Conservation (phyloP, 1,284 basidiomycete species). For the Stygiomarasmius scandens region DNA sequence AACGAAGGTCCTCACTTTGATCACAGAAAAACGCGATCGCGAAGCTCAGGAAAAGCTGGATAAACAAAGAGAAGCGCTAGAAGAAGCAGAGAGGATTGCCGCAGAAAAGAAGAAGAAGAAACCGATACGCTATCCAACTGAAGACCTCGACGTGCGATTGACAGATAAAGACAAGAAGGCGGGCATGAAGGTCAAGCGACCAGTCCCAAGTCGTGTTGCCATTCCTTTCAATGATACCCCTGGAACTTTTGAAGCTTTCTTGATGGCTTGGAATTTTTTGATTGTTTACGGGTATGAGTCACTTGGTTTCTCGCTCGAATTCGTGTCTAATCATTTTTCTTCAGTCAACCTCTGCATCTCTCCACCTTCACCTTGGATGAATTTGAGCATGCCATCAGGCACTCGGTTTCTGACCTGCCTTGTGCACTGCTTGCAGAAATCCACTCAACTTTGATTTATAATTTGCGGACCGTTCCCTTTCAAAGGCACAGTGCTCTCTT, state of each 20-base stretch:
- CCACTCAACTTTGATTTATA: slow-evolving; percentile 88
- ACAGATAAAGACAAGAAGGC: slow-evolving; percentile 79
- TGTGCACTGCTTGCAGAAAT: slow-evolving; percentile 86
- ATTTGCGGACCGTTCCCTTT: slow-evolving; percentile 79
- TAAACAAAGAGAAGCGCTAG: slow-evolving; percentile 65
- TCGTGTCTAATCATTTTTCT: slow-evolving; percentile 7
- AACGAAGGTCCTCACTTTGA: slow-evolving; percentile 39
- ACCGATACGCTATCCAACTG: slow-evolving; percentile 82
- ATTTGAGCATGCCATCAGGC: slow-evolving; percentile 85
- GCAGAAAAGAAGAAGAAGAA: slow-evolving; percentile 87
- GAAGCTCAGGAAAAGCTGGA: slow-evolving; percentile 70
- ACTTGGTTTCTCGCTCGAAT: slow-evolving; percentile 30
- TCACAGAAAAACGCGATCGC: slow-evolving; percentile 64
- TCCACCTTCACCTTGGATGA: slow-evolving; percentile 96
- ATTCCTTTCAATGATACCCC: slow-evolving; percentile 78
- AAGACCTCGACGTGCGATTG: slow-evolving; percentile 81
- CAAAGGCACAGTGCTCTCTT: slow-evolving; percentile 70
- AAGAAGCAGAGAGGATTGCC: slow-evolving; percentile 69
- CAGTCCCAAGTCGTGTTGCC: slow-evolving; percentile 60
- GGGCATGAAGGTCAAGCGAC: slow-evolving; percentile 70
- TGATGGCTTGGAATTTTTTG: slow-evolving; percentile 92
- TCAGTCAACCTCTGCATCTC: slow-evolving; percentile 82
- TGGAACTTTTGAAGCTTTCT: slow-evolving; percentile 80
- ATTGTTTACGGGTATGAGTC: slow-evolving; percentile 90
- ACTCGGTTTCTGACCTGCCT: slow-evolving; percentile 68